phyloP scores from a whole-genome alignment of 2,329 filamentous ascomycete genomes.

The Fusarium anthophilum region DNA sequence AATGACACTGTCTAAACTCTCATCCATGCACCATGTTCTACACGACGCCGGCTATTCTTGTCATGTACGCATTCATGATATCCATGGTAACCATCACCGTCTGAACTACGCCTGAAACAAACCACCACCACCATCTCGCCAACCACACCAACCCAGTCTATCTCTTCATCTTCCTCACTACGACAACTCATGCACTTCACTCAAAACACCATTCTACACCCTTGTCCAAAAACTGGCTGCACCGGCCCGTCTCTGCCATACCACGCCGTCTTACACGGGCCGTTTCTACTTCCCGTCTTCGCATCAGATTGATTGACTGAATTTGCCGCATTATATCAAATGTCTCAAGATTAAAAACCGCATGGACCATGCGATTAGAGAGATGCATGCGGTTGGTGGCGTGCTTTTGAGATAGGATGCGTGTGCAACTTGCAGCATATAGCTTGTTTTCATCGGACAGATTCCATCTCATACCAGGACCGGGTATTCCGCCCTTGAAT shows the following conservation, averaged over 20 bases:
- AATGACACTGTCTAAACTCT: not conserved
- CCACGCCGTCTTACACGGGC: constrained; percentile 31
- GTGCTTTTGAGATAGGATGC: constrained; percentile 17
- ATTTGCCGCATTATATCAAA: not conserved
- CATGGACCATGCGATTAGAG: constrained; percentile 36
- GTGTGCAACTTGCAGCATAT: constrained; percentile 22
- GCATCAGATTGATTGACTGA: not conserved
- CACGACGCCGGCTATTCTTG: constrained; percentile 5
- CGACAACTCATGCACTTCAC: not conserved
- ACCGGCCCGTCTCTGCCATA: constrained; percentile 34
- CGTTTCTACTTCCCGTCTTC: constrained; percentile 28
- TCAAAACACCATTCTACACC: constrained; percentile 7
- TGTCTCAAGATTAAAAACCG: constrained; percentile 9
- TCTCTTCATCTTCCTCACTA: not conserved
- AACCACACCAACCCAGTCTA: constrained; percentile 1
- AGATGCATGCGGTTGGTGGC: constrained; percentile 13
- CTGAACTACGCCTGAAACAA: not conserved
- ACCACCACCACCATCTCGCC: not conserved
- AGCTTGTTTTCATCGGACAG: constrained; percentile 3
- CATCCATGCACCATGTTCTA: not conserved
- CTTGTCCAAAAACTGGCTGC: constrained; percentile 26
- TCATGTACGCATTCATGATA: not conserved
- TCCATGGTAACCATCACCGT: not conserved
- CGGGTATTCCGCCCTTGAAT: not conserved
- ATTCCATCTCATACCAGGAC: not conserved